These are phyloP conservation scores for Heterobasidion parviporum DNA, from an alignment of 1,284 basidiomycete genomes.

Conservation along the genomic window DNA sequence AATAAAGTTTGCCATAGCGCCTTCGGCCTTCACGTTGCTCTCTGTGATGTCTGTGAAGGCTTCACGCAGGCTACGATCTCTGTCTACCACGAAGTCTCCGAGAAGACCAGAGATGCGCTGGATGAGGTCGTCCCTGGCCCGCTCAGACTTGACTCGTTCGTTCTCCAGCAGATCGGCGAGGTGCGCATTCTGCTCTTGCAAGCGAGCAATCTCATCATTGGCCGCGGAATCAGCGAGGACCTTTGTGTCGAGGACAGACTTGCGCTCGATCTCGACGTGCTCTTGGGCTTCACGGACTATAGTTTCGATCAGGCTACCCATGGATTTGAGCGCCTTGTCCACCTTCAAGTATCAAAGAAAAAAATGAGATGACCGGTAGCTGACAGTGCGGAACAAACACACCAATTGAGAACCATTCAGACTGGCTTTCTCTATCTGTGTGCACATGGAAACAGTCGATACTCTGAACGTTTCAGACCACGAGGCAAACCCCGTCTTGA, in stretches of 20 bases:
- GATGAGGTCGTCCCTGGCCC: constrained; percentile 65
- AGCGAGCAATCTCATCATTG: constrained; percentile 52
- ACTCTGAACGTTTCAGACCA: constrained; percentile 48
- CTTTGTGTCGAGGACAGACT: constrained; percentile 42
- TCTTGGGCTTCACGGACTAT: constrained; percentile 51
- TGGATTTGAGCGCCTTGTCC: constrained; percentile 42
- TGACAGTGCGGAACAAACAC: constrained; percentile 11
- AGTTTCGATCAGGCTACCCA: constrained; percentile 49
- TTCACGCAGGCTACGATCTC: constrained; percentile 61
- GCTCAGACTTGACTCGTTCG: constrained; percentile 59
- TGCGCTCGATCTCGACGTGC: constrained; percentile 49
- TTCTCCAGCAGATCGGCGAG: constrained; percentile 56
- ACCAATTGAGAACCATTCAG: constrained; percentile 36
- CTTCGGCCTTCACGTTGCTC: constrained; percentile 49
- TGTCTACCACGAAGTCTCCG: constrained; percentile 58
- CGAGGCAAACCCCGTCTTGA: constrained; percentile 41
- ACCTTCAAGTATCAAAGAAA: constrained; percentile 23
- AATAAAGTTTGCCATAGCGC: constrained; percentile 37
- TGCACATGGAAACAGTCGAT: constrained; percentile 39
- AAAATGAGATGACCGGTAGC: constrained; percentile 1
- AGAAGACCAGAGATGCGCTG: constrained; percentile 66
- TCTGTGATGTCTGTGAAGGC: constrained; percentile 47
- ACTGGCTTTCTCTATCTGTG: constrained; percentile 34
- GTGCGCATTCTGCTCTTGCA: constrained; percentile 68
- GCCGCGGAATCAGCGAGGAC: constrained; percentile 42